A percentile compares a stretch with the other conserved stretches of the same genome.
Conservation (phyloP, 2,329 filamentous ascomycete species). For the Ophiosphaerella narmari region DNA sequence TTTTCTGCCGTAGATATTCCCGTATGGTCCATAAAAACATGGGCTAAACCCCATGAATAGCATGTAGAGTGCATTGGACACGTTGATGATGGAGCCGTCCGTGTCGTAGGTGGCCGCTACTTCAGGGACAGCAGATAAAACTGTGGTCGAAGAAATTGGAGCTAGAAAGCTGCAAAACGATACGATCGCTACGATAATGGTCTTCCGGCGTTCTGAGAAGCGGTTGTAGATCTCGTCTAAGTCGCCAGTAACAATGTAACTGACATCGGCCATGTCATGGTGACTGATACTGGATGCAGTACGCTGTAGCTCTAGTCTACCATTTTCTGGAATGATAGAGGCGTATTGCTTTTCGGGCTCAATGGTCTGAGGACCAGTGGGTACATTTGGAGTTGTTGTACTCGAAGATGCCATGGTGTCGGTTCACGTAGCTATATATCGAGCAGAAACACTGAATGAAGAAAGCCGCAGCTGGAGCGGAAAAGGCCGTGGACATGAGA, state of each 20-base stretch:
- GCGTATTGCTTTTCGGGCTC: conserved; percentile 36
- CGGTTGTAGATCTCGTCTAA: conserved; percentile 65
- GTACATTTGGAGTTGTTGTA: conserved; percentile 22
- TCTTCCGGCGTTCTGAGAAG: conserved; percentile 66
- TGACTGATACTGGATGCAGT: conserved; percentile 38
- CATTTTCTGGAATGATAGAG: conserved; percentile 32
- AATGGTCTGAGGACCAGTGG: conserved; percentile 13
- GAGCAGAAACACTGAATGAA: neutral
- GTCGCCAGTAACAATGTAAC: conserved; percentile 36
- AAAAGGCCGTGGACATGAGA: neutral
- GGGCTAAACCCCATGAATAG: conserved; percentile 68
- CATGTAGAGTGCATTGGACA: conserved; percentile 77
- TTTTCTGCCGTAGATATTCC: conserved; percentile 53
- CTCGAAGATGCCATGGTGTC: conserved; percentile 33
- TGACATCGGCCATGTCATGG: conserved; percentile 37
- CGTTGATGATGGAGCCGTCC: conserved; percentile 70
- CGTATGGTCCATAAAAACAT: conserved; percentile 73
- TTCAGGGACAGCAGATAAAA: conserved; percentile 75
- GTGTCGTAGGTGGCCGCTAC: conserved; percentile 69
- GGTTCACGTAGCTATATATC: conserved; percentile 25
- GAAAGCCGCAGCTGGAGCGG: neutral
- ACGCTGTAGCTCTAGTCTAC: conserved; percentile 34
- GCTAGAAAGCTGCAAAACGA: conserved; percentile 78
- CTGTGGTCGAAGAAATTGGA: conserved; percentile 74
- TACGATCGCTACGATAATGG: conserved; percentile 68